phyloP scores from a whole-genome alignment of 2,329 filamentous ascomycete species.

The Cytospora paraplurivora region DNA sequence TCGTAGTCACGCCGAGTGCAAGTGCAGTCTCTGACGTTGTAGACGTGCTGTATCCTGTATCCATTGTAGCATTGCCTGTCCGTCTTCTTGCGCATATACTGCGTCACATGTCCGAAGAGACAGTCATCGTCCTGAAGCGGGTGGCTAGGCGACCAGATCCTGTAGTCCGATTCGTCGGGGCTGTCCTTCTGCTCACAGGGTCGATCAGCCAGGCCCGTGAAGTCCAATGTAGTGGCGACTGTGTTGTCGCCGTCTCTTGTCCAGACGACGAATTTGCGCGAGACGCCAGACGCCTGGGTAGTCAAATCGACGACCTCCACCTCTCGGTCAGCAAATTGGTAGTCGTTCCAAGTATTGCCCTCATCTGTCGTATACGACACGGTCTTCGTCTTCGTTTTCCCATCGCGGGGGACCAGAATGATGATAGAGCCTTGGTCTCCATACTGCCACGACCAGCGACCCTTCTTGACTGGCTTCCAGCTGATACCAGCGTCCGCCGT shows the following conservation, averaged over 20 bases:
- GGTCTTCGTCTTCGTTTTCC: constrained; percentile 66
- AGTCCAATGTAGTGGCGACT: constrained; percentile 83
- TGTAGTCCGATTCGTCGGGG: constrained; percentile 67
- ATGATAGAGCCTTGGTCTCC: constrained; percentile 94
- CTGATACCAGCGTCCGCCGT: constrained; percentile 86
- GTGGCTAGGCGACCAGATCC: constrained; percentile 84
- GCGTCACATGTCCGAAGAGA: constrained; percentile 86
- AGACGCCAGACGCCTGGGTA: constrained; percentile 85
- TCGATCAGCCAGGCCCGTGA: constrained; percentile 74
- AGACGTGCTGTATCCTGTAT: constrained; percentile 68
- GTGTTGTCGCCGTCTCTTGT: constrained; percentile 63
- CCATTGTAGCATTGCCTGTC: constrained; percentile 81
- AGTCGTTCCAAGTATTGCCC: constrained; percentile 76
- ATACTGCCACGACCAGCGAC: constrained; percentile 89
- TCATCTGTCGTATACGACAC: constrained; percentile 80
- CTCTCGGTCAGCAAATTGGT: constrained; percentile 71
- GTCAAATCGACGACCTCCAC: constrained; percentile 79
- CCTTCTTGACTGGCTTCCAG: constrained; percentile 86
- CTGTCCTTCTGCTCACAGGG: constrained; percentile 70
- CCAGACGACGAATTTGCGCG: constrained; percentile 92
- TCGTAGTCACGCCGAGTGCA: constrained; percentile 89
- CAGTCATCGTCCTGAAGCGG: constrained; percentile 78
- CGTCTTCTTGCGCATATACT: constrained; percentile 89
- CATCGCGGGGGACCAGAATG: constrained; percentile 76
- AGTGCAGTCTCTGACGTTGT: constrained; percentile 75